These are phyloP conservation scores for Taiozyma sp. DNA, from an alignment of 1,139 yeast species.

Conservation along the genomic window DNA sequence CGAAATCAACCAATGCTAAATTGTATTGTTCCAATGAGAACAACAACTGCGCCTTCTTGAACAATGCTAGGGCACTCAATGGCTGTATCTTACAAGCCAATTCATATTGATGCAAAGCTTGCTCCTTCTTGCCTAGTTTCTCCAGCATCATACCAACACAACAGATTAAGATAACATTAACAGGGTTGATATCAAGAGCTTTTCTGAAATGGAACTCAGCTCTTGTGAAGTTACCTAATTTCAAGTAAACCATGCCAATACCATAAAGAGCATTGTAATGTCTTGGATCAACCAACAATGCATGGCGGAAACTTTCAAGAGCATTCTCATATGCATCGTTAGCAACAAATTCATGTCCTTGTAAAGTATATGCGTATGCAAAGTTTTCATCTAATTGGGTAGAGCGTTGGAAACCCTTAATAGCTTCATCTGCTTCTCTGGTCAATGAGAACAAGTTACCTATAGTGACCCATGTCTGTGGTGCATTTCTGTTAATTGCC, in stretches of 20 bases:
- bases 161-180: slow-evolving; percentile 82
- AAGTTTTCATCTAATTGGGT: slow-evolving; percentile 63
- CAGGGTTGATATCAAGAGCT: slow-evolving; percentile 86
- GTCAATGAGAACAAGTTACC: slow-evolving; percentile 86
- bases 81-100: slow-evolving; percentile 85
- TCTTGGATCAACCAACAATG: slow-evolving; percentile 69
- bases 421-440: slow-evolving; percentile 87
- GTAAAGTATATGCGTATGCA: slow-evolving; percentile 86
- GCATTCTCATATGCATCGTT: slow-evolving; percentile 93
- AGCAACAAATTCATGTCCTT: slow-evolving; percentile 88
- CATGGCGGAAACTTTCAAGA: slow-evolving; percentile 72
- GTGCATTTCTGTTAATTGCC: slow-evolving; percentile 56
- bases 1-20: slow-evolving; percentile 71
- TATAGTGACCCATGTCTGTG: slow-evolving; percentile 89
- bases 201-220: slow-evolving; percentile 86
- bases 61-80: slow-evolving; percentile 76
- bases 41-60: slow-evolving; percentile 81
- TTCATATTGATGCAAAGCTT: slow-evolving; percentile 80
- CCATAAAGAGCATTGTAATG: slow-evolving; percentile 97
- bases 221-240: slow-evolving; percentile 74
- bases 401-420: slow-evolving; percentile 81
- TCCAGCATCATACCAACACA: slow-evolving; percentile 95
- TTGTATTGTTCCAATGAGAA: slow-evolving; percentile 66
- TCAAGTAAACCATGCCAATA: slow-evolving; percentile 89
- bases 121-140: slow-evolving; percentile 57